phyloP scores from a whole-genome alignment of 805 yeast species.

The Starmerella sirachaensis region DNA sequence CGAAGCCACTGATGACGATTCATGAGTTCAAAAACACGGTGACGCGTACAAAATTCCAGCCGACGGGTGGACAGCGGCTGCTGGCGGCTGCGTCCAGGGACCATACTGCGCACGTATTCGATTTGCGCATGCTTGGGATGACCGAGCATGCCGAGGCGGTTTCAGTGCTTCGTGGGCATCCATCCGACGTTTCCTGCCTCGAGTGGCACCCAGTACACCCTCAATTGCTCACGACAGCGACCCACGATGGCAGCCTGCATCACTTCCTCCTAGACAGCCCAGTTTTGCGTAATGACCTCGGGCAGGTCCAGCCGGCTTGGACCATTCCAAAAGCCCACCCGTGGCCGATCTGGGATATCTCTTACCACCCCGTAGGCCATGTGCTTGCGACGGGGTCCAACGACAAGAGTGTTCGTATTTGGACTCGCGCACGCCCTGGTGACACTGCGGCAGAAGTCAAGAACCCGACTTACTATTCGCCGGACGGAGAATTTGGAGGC shows the following conservation, averaged over 20 bases:
- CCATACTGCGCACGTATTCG: constrained; percentile 76
- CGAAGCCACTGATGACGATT: constrained; percentile 60
- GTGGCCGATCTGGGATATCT: constrained; percentile 77
- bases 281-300: constrained; percentile 24
- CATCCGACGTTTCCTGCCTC: constrained; percentile 71
- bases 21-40: constrained; percentile 93
- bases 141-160: constrained; percentile 4
- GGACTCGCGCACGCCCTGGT: constrained; percentile 87
- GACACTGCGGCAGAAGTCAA: constrained; percentile 61
- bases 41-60: constrained; percentile 75
- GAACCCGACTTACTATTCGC: constrained; percentile 33
- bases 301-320: constrained; percentile 28
- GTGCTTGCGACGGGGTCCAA: constrained; percentile 83
- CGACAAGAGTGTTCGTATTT: constrained; percentile 82
- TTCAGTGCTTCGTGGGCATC: constrained; percentile 57
- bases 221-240: constrained; percentile 67
- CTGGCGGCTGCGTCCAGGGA: constrained; percentile 84
- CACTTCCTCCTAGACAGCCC: constrained; percentile 55
- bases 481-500: constrained; percentile 12
- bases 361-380: constrained; percentile 92
- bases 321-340: constrained; percentile 86
- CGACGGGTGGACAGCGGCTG: constrained; percentile 56
- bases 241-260: constrained; percentile 76
- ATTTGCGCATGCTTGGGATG: constrained; percentile 39
- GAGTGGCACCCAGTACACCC: constrained; percentile 91